These are phyloP conservation scores for Sclerotinia sclerotiorum DNA, from an alignment of 2,329 filamentous ascomycete species.

Conservation along the genomic window DNA sequence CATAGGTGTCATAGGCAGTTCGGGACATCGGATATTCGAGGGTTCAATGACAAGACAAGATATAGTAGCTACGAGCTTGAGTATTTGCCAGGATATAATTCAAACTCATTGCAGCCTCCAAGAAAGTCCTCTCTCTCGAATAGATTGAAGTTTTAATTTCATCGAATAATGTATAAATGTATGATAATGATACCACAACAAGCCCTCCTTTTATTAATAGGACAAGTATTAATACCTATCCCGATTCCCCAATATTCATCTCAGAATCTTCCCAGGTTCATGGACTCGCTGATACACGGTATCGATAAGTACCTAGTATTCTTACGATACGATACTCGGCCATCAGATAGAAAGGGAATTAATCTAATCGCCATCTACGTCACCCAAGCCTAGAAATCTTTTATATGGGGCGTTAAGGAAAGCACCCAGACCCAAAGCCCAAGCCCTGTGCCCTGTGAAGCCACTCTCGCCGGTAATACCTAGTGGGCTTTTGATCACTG, in stretches of 20 bases:
- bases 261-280: too few relatives aligned
- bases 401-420: background rate
- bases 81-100: too few relatives aligned
- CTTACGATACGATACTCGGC: background rate
- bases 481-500: background rate
- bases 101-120: too few relatives aligned
- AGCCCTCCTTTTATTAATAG: background rate
- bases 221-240: background rate
- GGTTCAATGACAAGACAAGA: too few relatives aligned
- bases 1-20: too few relatives aligned
- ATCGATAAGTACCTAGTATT: background rate
- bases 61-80: too few relatives aligned
- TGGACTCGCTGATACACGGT: background rate
- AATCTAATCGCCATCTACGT: constrained; percentile 13
- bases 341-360: constrained; percentile 1
- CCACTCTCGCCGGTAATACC: background rate
- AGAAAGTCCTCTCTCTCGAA: too few relatives aligned
- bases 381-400: background rate
- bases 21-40: too few relatives aligned
- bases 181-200: too few relatives aligned
- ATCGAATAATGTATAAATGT: background rate
- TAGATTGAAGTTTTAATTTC: background rate
- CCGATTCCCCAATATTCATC: background rate
- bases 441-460: background rate
- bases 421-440: too few relatives aligned